These are phyloP conservation scores for Aspergillus indologenus DNA, from an alignment of 495 filamentous ascomycete genomes.

Conservation along the genomic window DNA sequence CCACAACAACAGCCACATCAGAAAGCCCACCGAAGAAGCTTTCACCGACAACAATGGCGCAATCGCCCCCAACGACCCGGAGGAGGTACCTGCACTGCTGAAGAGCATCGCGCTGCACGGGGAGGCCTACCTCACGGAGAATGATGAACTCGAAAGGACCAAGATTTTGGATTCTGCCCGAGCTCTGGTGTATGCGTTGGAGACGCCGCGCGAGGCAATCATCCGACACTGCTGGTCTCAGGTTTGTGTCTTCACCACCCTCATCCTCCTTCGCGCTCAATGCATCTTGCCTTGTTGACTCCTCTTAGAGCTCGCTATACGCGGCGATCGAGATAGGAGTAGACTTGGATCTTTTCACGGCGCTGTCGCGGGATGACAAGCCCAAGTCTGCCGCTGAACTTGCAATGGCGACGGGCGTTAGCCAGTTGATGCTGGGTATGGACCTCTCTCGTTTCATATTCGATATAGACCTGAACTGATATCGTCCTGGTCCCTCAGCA, in stretches of 20 bases:
- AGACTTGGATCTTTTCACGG: constrained; percentile 34
- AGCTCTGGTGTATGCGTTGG: constrained; percentile 32
- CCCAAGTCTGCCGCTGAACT: constrained; percentile 31
- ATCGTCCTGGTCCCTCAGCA: constrained; percentile 11
- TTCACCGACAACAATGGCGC: constrained; percentile 16
- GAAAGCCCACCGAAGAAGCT: not conserved
- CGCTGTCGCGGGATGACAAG: constrained; percentile 30
- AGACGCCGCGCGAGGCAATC: constrained; percentile 43
- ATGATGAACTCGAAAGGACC: constrained; percentile 19
- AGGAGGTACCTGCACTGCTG: constrained; percentile 27
- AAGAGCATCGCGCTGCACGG: constrained; percentile 24
- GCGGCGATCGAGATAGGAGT: constrained; percentile 33
- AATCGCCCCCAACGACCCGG: constrained; percentile 24
- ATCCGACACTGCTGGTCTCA: constrained; percentile 41
- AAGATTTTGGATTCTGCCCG: constrained; percentile 31
- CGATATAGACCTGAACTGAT: not conserved
- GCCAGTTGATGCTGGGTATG: constrained; percentile 31
- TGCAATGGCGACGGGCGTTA: constrained; percentile 30
- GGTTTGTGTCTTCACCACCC: no score
- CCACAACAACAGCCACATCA: not conserved
- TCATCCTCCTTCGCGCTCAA: not conserved
- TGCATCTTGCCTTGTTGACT: not conserved
- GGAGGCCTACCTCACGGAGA: constrained; percentile 13
- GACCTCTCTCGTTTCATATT: not conserved
- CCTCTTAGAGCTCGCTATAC: constrained; percentile 21